Conservation (phyloP, 2,329 filamentous ascomycete species). For the Tympanopsis confertula region DNA sequence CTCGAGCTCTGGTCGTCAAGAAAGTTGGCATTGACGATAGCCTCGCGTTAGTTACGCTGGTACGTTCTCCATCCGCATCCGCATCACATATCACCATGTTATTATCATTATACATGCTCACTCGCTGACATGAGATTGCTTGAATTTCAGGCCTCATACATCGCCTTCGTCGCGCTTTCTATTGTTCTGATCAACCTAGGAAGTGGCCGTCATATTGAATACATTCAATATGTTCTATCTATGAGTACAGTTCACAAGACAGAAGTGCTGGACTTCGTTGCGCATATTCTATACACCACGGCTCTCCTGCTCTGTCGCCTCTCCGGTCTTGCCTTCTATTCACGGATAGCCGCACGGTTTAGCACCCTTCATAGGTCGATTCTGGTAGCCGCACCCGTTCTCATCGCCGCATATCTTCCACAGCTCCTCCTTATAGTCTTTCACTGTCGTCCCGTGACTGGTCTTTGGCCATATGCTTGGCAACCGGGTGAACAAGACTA, state of each 20-base stretch:
- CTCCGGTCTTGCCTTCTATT: conserved; percentile 39
- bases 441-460: conserved; percentile 36
- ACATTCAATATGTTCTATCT: conserved; percentile 32
- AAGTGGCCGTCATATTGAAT: conserved; percentile 31
- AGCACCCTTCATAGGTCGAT: conserved; percentile 21
- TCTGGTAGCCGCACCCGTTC: conserved; percentile 17
- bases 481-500: conserved; percentile 26
- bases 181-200: conserved; percentile 32
- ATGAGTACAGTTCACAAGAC: conserved; percentile 25
- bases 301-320: conserved; percentile 35
- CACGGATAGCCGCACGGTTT: conserved; percentile 28
- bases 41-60: conserved; percentile 20
- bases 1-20: conserved; percentile 20
- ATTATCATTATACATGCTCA: neutral
- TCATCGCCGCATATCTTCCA: conserved; percentile 29
- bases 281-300: conserved; percentile 38
- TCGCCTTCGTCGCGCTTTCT: conserved; percentile 28
- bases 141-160: conserved; percentile 16
- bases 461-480: conserved; percentile 37
- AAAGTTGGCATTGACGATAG: conserved; percentile 25
- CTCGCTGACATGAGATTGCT: no score
- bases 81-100: neutral
- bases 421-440: conserved; percentile 37
- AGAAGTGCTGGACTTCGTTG: conserved; percentile 33
- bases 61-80: conserved; percentile 8